Evolutionary conservation across 345 rosid genomes (phyloP).

Genomic region (Salix udensis): DNA sequence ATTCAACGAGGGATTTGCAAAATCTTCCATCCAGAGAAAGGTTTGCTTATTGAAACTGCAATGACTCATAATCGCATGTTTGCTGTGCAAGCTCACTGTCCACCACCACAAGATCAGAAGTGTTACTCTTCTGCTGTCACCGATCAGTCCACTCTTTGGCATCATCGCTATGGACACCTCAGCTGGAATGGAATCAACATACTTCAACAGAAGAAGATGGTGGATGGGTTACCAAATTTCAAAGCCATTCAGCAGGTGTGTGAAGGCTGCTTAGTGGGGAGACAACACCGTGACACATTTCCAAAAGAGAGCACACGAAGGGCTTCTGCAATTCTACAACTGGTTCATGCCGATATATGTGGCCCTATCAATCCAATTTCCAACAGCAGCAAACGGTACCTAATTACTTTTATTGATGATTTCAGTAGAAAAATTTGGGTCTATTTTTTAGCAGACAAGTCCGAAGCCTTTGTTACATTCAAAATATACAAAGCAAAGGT

Average conservation of each 20-base stretch:
- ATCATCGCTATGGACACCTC: no score
- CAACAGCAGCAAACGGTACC: neutral
- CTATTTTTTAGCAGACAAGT: neutral
- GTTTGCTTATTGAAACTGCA: neutral
- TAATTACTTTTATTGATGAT: neutral
- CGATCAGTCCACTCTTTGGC: no score
- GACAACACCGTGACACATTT: constrained; percentile 7
- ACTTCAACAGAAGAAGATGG: neutral
- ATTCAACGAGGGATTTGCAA: neutral
- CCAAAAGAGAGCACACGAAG: neutral
- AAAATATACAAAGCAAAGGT: neutral
- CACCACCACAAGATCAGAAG: no score
- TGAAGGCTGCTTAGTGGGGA: neutral
- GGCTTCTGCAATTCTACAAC: neutral
- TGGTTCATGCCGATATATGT: neutral
- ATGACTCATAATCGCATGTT: constrained; percentile 11
- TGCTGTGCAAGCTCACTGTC: neutral
- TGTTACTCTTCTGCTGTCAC: neutral
- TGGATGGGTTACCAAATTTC: neutral
- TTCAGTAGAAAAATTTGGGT: neutral
- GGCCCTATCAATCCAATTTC: neutral
- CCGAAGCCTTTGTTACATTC: neutral
- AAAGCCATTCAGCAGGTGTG: neutral
- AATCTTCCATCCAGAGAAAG: constrained; percentile 6
- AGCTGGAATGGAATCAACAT: no score